Evolutionary conservation across 352 stramenopile genomes (phyloP), one percentile per base, ranked within the genome.

Genomic region (Globisporangium ultimum): DNA sequence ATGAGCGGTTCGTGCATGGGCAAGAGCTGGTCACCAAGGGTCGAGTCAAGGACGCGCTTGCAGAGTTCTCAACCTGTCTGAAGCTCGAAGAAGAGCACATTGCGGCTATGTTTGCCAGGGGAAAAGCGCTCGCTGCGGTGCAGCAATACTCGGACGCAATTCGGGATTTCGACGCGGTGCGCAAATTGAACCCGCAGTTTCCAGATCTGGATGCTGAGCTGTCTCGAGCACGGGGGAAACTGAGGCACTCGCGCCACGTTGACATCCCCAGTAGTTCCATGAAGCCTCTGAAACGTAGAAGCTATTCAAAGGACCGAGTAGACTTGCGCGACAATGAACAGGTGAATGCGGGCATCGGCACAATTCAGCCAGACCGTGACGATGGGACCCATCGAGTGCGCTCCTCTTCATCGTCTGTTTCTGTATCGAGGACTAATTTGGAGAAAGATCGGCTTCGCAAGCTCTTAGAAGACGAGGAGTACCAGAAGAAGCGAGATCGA

Each of bases 1-100:
- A 65, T 10, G 74, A 84, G 42, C 63, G 70, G 12, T 53, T 72
- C 34, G 47, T 54, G 2, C 56, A 51, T 21, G 74, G 61, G 0
- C 51, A 73, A 24, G 54, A 72, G 32, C 60, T 84, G 12, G 43
- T 58, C 14, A 22, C 13, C 1, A 70, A 71, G 38, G 59, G 57
- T 18, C 63, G 64, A 10, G 8, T 67, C 7, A 71, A 70, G 18
- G 71, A 81, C n/a, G 66, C 69, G 0, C 10, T 79, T 14, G 24
- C 14, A 3, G 74, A 84, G 59, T 79, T 79, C 38, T 53, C 58
- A n/a, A 78, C 62, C 53, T 69, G 66, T 2, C 48, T 84, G 1
- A 64, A 66, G 48, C 59, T 84, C 12, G 60, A 81, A 17, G 67
- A 76, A 2, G 20, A 10, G 1, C 65, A 81, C 38, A 32, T 42